Evolutionary conservation across 2,329 filamentous ascomycete genomes (phyloP).

Genomic region (Hypoxylon sp.): DNA sequence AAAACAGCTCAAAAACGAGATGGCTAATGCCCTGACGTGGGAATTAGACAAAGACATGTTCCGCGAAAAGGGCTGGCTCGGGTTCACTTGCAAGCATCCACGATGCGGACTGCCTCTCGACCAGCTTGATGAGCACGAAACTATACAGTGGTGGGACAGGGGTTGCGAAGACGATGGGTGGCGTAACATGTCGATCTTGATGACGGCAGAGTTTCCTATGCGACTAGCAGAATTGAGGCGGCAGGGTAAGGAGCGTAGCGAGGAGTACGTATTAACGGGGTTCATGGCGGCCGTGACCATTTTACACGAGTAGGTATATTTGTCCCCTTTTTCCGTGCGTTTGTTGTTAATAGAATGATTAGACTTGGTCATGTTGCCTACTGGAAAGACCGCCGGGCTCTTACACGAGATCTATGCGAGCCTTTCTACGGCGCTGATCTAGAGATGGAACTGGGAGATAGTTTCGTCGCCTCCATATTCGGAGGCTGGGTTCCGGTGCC

Average conservation of each 20-base stretch:
- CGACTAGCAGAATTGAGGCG: conserved; percentile 49
- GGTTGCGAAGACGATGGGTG: conserved; percentile 31
- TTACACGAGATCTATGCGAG: conserved; percentile 50
- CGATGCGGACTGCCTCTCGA: conserved; percentile 43
- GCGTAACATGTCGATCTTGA: conserved; percentile 50
- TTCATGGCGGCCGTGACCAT: conserved; percentile 56
- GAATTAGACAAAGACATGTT: conserved; percentile 54
- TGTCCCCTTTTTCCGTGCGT: background rate
- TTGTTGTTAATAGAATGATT: conserved; percentile 13
- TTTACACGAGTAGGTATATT: conserved; percentile 54
- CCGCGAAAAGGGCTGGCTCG: conserved; percentile 51
- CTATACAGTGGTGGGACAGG: conserved; percentile 48
- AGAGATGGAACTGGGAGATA: conserved; percentile 57
- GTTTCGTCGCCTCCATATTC: conserved; percentile 56
- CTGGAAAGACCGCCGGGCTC: conserved; percentile 53
- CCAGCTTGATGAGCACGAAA: conserved; percentile 48
- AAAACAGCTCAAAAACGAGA: conserved; percentile 37
- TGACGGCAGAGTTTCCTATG: conserved; percentile 52
- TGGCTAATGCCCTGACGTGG: conserved; percentile 51
- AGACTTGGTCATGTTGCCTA: conserved; percentile 55
- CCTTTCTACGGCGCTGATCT: conserved; percentile 56
- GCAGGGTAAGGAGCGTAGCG: conserved; percentile 44
- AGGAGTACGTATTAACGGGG: conserved; percentile 55
- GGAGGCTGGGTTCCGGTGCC: conserved; percentile 55
- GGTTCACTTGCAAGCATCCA: conserved; percentile 55